Evolutionary conservation across 805 yeast species (phyloP).

Genomic region (Yarrowia porcina): DNA sequence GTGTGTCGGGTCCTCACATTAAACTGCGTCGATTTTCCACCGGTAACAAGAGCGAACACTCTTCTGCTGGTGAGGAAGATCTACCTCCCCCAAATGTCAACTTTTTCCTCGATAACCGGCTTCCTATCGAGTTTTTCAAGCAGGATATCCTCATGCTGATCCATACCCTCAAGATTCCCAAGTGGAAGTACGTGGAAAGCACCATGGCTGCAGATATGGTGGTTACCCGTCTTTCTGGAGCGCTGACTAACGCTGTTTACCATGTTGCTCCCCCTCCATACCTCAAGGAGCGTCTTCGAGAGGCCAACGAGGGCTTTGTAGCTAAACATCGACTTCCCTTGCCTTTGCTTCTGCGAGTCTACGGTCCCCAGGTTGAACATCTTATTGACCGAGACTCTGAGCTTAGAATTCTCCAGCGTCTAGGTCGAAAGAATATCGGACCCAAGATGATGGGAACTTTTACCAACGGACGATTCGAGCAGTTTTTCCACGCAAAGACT

Average conservation of each 20-base stretch:
- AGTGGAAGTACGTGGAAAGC: constrained; percentile 64
- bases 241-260: constrained; percentile 87
- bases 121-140: constrained; percentile 82
- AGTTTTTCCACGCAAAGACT: constrained; percentile 79
- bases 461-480: constrained; percentile 90
- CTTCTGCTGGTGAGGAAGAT: constrained; percentile 32
- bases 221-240: constrained; percentile 78
- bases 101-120: constrained; percentile 36
- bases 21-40: constrained; percentile 16
- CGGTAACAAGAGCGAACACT: constrained; percentile 8
- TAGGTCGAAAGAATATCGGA: constrained; percentile 77
- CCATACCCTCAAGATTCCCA: constrained; percentile 62
- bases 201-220: constrained; percentile 45
- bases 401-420: constrained; percentile 64
- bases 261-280: constrained; percentile 58
- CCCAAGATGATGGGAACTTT: constrained; percentile 87
- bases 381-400: constrained; percentile 86
- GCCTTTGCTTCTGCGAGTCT: constrained; percentile 71
- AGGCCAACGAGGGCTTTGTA: constrained; percentile 30
- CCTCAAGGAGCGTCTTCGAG: constrained; percentile 38
- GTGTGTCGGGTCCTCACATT: constrained; percentile 11
- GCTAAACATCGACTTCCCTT: constrained; percentile 42
- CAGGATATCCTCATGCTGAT: constrained; percentile 69
- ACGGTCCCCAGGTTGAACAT: constrained; percentile 82
- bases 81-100: constrained; percentile 42